These are phyloP conservation scores for Phaffomyces antillensis DNA, from an alignment of 805 yeast genomes.

Conservation along the genomic window DNA sequence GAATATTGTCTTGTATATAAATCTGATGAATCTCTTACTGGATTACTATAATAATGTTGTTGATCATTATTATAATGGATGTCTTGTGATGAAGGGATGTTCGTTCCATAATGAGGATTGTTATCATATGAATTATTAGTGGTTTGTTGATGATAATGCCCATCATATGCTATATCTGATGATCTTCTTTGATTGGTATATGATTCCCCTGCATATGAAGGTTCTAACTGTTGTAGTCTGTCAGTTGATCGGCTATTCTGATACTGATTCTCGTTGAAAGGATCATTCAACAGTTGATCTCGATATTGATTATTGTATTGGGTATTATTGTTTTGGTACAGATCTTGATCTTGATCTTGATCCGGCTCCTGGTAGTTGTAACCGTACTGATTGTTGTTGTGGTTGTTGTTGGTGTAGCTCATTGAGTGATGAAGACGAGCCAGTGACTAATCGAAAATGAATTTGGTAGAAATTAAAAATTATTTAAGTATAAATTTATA, in stretches of 20 bases:
- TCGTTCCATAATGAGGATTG: too few species aligned
- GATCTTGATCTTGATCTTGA: not conserved
- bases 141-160: not conserved
- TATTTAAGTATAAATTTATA: too few species aligned
- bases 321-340: not conserved
- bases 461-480: too few species aligned
- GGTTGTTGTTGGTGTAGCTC: slow-evolving; percentile 10
- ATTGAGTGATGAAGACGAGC: not conserved
- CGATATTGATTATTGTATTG: not conserved
- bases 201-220: slow-evolving; percentile 11
- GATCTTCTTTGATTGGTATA: slow-evolving; percentile 11
- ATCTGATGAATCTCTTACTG: slow-evolving; percentile 1
- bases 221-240: slow-evolving; percentile 12
- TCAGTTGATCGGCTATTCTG: slow-evolving; percentile 13
- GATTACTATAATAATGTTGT: slow-evolving; percentile 6
- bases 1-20: slow-evolving; percentile 18
- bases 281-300: slow-evolving; percentile 6
- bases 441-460: too few species aligned
- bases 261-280: slow-evolving; percentile 4
- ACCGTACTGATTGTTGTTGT: slow-evolving; percentile 3
- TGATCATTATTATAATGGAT: not conserved
- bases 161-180: slow-evolving; percentile 4
- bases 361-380: slow-evolving; percentile 1
- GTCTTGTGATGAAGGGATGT: not conserved
- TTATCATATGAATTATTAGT: too few species aligned